Percentiles rank a stretch among this genome's conserved stretches.
phyloP scores from a whole-genome alignment of 768 basidiomycete species.

The Tephrocybe sp. region DNA sequence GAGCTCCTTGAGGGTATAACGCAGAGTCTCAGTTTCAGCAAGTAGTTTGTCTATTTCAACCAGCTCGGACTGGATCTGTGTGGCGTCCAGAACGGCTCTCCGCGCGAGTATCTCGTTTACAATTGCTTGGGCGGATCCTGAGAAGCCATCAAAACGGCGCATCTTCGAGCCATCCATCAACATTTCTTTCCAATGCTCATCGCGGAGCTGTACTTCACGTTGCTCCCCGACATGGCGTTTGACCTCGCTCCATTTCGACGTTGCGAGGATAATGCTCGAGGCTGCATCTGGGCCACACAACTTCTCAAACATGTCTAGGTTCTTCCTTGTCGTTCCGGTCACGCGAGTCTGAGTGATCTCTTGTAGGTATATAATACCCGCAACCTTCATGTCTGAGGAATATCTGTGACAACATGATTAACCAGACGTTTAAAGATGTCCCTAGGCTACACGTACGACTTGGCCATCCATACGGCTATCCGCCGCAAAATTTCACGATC shows the following conservation, averaged over 20 bases:
- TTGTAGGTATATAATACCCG: conserved; percentile 14
- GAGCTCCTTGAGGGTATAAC: conserved; percentile 16
- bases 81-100: conserved; percentile 9
- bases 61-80: conserved; percentile 26
- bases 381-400: conserved; percentile 9
- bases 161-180: conserved; percentile 24
- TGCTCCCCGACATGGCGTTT: conserved; percentile 15
- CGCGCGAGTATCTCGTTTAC: conserved; percentile 18
- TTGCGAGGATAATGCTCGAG: conserved; percentile 10
- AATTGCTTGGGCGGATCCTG: conserved; percentile 25
- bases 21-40: conserved; percentile 18
- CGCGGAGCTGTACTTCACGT: conserved; percentile 26
- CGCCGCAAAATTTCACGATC: conserved; percentile 10
- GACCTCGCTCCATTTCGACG: conserved; percentile 36
- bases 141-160: conserved; percentile 19
- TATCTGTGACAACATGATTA: not conserved
- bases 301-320: conserved; percentile 16
- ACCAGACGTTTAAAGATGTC: not conserved
- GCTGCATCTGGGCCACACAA: conserved; percentile 11
- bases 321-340: conserved; percentile 14
- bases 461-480: conserved; percentile 11
- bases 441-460: not conserved
- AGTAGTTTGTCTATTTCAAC: conserved; percentile 20
- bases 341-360: conserved; percentile 16
- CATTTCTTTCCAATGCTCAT: conserved; percentile 28